Percentiles rank a stretch among this genome's conserved stretches.
Conservation (phyloP, 75 land plant species). For the Picea sitchensis region DNA sequence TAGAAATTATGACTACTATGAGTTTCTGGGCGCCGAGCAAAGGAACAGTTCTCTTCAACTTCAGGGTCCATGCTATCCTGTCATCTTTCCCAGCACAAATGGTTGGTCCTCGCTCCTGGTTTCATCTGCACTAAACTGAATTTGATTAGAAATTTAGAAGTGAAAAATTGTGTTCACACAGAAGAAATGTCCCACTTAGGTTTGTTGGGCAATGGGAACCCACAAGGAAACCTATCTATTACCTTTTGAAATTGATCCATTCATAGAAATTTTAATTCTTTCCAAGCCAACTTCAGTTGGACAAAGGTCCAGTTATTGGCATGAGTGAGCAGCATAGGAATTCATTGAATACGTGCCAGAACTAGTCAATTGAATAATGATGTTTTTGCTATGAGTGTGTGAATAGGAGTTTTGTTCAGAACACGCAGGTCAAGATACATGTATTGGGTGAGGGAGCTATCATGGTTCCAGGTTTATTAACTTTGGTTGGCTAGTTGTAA, state of each 20-base stretch:
- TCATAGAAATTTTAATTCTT: not conserved
- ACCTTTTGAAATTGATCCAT: not conserved
- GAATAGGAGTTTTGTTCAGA: not conserved
- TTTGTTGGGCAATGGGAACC: not conserved
- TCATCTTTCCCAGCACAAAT: conserved; percentile 76
- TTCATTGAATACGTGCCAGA: not conserved
- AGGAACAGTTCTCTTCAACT: conserved; percentile 63
- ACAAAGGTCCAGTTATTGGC: not conserved
- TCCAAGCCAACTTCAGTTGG: not conserved
- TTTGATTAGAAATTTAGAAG: not conserved
- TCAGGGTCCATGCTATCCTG: conserved; percentile 92
- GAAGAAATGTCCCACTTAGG: not conserved
- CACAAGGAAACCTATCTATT: not conserved
- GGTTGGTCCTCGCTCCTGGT: conserved; percentile 33
- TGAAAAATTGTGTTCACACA: not conserved
- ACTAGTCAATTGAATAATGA: not conserved
- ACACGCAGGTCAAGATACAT: not conserved
- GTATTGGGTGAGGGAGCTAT: too few species aligned
- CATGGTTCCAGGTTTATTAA: too few species aligned
- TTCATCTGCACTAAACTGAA: not conserved
- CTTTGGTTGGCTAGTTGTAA: too few species aligned
- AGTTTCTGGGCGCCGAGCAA: conserved; percentile 58
- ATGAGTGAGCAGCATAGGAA: not conserved
- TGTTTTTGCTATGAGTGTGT: not conserved
- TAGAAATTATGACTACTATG: conserved; percentile 75